A percentile compares a stretch with the other conserved stretches of the same genome.
Evolutionary conservation across 1,284 basidiomycete genomes (phyloP).

Genomic region (Rhodotorula sp.): DNA sequence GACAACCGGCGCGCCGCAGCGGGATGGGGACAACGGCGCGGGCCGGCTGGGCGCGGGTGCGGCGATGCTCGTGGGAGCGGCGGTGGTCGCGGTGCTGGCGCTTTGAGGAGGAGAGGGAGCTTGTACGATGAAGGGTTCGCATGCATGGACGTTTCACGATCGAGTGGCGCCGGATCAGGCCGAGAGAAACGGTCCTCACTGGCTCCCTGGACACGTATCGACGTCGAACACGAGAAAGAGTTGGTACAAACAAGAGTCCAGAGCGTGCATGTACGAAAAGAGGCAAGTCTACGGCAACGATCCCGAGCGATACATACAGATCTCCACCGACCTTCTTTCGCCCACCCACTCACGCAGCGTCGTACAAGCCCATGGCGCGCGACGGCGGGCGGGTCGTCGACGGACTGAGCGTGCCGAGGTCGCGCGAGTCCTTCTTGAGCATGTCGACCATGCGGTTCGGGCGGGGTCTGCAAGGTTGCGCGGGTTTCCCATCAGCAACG

Average conservation of each 20-base stretch:
- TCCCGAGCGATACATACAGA: background rate
- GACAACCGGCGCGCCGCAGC: background rate
- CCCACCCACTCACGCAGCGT: background rate
- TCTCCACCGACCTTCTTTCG: background rate
- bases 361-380: constrained; percentile 9
- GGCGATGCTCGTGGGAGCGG: background rate
- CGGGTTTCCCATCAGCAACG: too few species aligned
- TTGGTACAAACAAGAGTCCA: too few species aligned
- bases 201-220: too few species aligned
- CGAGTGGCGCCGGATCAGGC: too few species aligned
- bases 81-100: background rate
- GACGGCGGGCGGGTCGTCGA: constrained; percentile 22
- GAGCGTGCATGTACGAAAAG: background rate
- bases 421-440: constrained; percentile 26
- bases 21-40: background rate
- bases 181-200: too few species aligned
- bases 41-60: background rate
- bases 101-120: background rate
- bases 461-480: constrained; percentile 2
- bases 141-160: too few species aligned
- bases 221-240: too few species aligned
- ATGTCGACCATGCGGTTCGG: constrained; percentile 12
- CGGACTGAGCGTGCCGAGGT: constrained; percentile 23
- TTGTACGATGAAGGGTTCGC: too few species aligned
- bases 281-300: background rate